Percentiles rank a stretch among this genome's conserved stretches.
Conservation (phyloP, 768 basidiomycete species). For the Leccinum boreale region DNA sequence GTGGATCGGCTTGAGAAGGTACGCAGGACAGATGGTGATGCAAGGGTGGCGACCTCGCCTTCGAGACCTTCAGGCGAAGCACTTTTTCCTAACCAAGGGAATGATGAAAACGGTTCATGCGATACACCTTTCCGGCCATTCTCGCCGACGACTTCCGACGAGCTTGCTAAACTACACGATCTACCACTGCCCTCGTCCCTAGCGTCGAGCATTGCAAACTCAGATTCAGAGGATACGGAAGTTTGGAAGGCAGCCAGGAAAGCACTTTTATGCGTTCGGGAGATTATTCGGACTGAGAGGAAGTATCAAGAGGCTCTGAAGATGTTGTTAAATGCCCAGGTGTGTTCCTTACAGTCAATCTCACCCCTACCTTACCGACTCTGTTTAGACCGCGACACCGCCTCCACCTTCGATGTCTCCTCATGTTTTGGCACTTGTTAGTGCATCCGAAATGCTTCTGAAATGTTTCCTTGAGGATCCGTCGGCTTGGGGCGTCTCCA, state of each 20-base stretch:
- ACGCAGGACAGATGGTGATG: conserved; percentile 22
- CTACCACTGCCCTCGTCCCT: not conserved
- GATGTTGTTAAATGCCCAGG: conserved; percentile 36
- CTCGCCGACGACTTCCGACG: not conserved
- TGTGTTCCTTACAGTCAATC: conserved; percentile 12
- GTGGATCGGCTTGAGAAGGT: conserved; percentile 47
- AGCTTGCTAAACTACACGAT: not conserved
- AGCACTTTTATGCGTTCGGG: conserved; percentile 44
- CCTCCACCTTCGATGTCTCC: conserved; percentile 51
- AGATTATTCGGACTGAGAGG: conserved; percentile 46
- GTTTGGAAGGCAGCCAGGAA: conserved; percentile 38
- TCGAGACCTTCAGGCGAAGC: not conserved
- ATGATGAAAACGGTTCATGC: not conserved
- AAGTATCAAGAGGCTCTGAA: conserved; percentile 40
- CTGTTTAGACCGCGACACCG: conserved; percentile 34
- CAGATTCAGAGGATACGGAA: conserved; percentile 22
- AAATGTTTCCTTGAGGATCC: conserved; percentile 56
- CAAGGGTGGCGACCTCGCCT: not conserved
- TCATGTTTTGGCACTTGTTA: conserved; percentile 50
- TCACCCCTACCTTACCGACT: not conserved
- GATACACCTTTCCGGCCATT: not conserved
- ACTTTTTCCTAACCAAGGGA: not conserved
- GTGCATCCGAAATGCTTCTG: conserved; percentile 49
- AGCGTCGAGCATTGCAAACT: conserved; percentile 2
- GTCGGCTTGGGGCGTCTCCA: conserved; percentile 61